Percentiles rank a stretch among this genome's conserved stretches.
Conservation (phyloP, 768 basidiomycete genomes). For the Lyophyllum atratum region DNA sequence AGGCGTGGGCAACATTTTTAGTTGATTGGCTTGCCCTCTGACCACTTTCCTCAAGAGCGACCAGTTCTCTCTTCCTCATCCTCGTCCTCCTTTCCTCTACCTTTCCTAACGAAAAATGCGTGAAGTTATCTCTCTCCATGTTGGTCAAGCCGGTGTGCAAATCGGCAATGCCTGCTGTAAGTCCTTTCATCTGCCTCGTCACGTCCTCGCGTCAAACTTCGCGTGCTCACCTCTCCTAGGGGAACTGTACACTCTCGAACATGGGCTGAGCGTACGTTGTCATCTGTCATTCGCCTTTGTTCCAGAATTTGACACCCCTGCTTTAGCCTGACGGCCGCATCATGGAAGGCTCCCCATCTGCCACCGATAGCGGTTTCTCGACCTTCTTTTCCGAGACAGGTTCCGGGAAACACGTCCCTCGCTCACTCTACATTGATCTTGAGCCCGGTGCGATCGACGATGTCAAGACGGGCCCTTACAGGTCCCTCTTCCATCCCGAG, state of each 20-base stretch:
- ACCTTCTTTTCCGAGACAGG: slow-evolving; percentile 99
- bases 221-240: slow-evolving; percentile 57
- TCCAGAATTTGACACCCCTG: slow-evolving; percentile 1
- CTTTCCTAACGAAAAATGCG: slow-evolving; percentile 59
- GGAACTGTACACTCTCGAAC: slow-evolving; percentile 99
- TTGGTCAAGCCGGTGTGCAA: slow-evolving; percentile 98
- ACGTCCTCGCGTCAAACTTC: slow-evolving; percentile 34
- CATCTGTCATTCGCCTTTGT: slow-evolving; percentile 17
- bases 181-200: slow-evolving; percentile 35
- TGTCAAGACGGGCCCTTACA: slow-evolving; percentile 93
- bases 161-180: slow-evolving; percentile 98
- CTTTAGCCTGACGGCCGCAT: slow-evolving; percentile 92
- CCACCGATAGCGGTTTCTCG: slow-evolving; percentile 89
- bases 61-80: slow-evolving; percentile 20
- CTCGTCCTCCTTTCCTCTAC: slow-evolving; percentile 10
- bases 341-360: slow-evolving; percentile 71
- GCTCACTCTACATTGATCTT: slow-evolving; percentile 95
- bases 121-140: slow-evolving; percentile 98
- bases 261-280: slow-evolving; percentile 87
- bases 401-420: slow-evolving; percentile 95
- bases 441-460: slow-evolving; percentile 99
- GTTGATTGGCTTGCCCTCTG: slow-evolving; percentile 31
- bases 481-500: slow-evolving; percentile 98
- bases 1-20: slow-evolving; percentile 25
- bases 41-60: slow-evolving; percentile 25